Percentiles rank a stretch among this genome's conserved stretches.
These are phyloP conservation scores for Metschnikowia dekortorum DNA, from an alignment of 805 yeast species.

Conservation along the genomic window DNA sequence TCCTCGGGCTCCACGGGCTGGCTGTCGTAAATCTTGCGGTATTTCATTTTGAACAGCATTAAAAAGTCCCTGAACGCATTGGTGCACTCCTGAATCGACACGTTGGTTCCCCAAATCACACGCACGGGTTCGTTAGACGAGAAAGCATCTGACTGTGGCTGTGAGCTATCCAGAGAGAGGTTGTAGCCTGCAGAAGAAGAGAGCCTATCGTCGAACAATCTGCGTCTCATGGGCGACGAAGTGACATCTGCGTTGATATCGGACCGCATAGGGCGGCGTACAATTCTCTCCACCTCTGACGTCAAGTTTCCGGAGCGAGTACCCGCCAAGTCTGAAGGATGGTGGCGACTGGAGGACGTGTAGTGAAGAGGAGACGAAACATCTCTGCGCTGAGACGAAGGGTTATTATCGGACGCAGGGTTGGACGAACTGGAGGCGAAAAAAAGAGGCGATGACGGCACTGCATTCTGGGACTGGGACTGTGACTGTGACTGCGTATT, in stretches of 20 bases:
- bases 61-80: conserved; percentile 77
- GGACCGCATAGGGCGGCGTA: conserved; percentile 61
- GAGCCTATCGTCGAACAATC: conserved; percentile 44
- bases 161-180: conserved; percentile 20
- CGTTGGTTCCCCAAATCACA: conserved; percentile 98
- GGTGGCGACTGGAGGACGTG: conserved; percentile 37
- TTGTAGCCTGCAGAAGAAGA: conserved; percentile 12
- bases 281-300: conserved; percentile 40
- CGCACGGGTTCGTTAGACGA: conserved; percentile 65
- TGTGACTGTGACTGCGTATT: conserved; percentile 35
- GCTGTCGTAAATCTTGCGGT: conserved; percentile 53
- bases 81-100: conserved; percentile 83
- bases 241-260: conserved; percentile 72
- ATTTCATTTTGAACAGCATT: conserved; percentile 75
- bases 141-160: conserved; percentile 24
- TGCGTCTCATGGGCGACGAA: conserved; percentile 62
- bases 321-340: conserved; percentile 30
- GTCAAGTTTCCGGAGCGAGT: conserved; percentile 43
- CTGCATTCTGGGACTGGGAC: conserved; percentile 34
- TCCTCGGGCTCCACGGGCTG: conserved; percentile 48
- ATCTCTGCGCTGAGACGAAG: conserved; percentile 24
- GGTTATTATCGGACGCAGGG: conserved; percentile 30
- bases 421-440: conserved; percentile 47
- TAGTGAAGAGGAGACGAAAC: conserved; percentile 50
- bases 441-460: conserved; percentile 56